A percentile compares a stretch with the other conserved stretches of the same genome.
Evolutionary conservation across 2,329 filamentous ascomycete genomes (phyloP).

Genomic region (Epichloe typhina): DNA sequence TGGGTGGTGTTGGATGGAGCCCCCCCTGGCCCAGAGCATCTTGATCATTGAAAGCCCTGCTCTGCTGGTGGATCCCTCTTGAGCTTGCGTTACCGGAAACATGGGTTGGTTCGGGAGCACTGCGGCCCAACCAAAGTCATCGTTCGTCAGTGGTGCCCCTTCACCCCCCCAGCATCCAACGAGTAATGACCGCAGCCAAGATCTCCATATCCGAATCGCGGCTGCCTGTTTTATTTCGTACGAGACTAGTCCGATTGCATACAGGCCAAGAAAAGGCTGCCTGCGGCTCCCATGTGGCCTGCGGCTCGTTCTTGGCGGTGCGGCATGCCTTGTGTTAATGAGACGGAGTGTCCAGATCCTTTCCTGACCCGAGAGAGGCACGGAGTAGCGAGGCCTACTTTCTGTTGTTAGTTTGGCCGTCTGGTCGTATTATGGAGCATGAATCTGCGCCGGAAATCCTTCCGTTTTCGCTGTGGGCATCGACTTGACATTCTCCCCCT

Average conservation of each 20-base stretch:
- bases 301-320: neutral
- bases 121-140: slow-evolving; percentile 6
- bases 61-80: neutral
- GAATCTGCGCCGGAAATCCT: too few relatives aligned
- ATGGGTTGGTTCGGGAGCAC: slow-evolving; percentile 8
- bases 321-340: neutral
- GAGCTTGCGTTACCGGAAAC: slow-evolving; percentile 5
- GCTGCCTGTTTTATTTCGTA: slow-evolving; percentile 3
- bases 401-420: too few relatives aligned
- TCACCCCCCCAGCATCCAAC: neutral
- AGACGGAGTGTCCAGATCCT: too few relatives aligned
- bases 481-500: too few relatives aligned
- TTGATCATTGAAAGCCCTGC: neutral
- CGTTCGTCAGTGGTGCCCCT: neutral
- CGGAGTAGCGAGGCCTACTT: too few relatives aligned
- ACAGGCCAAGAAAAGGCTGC: neutral
- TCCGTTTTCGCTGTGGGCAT: too few relatives aligned
- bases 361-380: too few relatives aligned
- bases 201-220: slow-evolving; percentile 2
- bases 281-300: slow-evolving; percentile 2
- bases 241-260: slow-evolving; percentile 1
- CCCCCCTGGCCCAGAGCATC: neutral
- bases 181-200: neutral
- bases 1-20: neutral
- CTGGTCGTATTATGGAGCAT: too few relatives aligned